These are phyloP conservation scores for Fusarium napiforme DNA, from an alignment of 2,329 filamentous ascomycete species.

Conservation along the genomic window DNA sequence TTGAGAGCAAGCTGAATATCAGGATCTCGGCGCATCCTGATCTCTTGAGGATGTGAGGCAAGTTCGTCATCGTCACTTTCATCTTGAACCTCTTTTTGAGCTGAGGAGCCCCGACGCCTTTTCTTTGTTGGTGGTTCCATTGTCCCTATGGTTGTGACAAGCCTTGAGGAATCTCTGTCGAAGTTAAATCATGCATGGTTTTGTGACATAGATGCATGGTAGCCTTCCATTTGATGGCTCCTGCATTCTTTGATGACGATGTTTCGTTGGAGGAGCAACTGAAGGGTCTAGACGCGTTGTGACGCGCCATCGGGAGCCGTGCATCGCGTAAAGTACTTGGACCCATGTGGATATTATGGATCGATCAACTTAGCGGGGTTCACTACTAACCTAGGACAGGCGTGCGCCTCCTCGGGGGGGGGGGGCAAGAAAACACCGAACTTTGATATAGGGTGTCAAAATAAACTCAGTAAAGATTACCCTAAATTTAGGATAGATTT, in stretches of 20 bases:
- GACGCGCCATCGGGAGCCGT: conserved; percentile 16
- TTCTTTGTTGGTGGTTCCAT: conserved; percentile 73
- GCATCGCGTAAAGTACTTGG: conserved; percentile 40
- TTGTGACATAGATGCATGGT: neutral
- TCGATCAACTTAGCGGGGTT: conserved; percentile 23
- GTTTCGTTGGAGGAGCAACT: conserved; percentile 45
- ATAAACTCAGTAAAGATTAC: no score
- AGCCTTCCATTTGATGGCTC: neutral
- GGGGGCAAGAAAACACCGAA: no score
- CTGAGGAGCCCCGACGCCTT: conserved; percentile 62
- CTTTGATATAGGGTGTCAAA: no score
- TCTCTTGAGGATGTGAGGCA: conserved; percentile 58
- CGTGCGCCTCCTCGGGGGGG: no score
- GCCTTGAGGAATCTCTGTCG: neutral
- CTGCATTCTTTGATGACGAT: conserved; percentile 19
- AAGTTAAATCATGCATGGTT: neutral
- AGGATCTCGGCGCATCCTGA: conserved; percentile 50
- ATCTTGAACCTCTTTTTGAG: conserved; percentile 43
- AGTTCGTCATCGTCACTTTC: conserved; percentile 60
- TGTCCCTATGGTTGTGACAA: neutral
- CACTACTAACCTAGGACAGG: neutral
- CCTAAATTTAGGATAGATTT: no score
- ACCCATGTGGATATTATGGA: neutral
- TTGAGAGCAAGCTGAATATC: conserved; percentile 65
- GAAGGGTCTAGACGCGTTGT: conserved; percentile 17